Base-by-base conservation (phyloP, 495 filamentous ascomycete genomes). In the Talaromyces borbonicus region DNA sequence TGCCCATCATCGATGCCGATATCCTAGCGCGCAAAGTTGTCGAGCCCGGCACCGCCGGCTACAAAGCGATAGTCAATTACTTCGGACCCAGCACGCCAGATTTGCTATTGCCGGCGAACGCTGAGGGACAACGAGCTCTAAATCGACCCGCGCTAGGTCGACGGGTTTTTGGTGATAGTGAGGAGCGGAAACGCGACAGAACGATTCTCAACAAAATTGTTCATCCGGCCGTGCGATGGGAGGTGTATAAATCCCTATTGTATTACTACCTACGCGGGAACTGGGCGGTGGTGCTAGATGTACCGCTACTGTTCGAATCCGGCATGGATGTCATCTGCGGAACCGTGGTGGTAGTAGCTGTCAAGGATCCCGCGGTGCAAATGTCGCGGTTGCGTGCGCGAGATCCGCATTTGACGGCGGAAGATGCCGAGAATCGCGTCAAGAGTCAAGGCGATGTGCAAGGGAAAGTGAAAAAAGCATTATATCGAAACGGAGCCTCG, bases 1-100 rank as follows among this genome's bases (percentile, higher is more conserved):
- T 97, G 58, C 90, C 92, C 59, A 77, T 97, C 57, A 85, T 98
- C 73, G 92, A 98, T 67, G 88, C 92, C 54, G 93, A 98, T 73
- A 60, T 90, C 22, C 71, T 97, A 53, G 88, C 92, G 45, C 87
- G 88, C 53, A 69, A 86, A 53, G 92, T 95, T 49, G 89, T 97
- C 63, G 83, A 87, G 60, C 92, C 92, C 1, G 90, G 90, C 42
- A 93, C 86, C 4, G 51, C 73, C 8, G 87, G 82, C 54, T 93
- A 95, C 77, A 72, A 73, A 29, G 74, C 77, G 12, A 93, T 96
- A 56, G 73, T 95, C 27, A 61, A 65, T 8, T 69, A 94, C 66
- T 97, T 98, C 60, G 72, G 67, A 2, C 73, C 85, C 19, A 81
- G 69, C 20, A 95, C 89, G 0, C 89, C 92, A 0, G 90, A 93